These are phyloP conservation scores for Umbelopsis sp. DNA, from an alignment of 192 early-diverging fungal species.

Conservation along the genomic window DNA sequence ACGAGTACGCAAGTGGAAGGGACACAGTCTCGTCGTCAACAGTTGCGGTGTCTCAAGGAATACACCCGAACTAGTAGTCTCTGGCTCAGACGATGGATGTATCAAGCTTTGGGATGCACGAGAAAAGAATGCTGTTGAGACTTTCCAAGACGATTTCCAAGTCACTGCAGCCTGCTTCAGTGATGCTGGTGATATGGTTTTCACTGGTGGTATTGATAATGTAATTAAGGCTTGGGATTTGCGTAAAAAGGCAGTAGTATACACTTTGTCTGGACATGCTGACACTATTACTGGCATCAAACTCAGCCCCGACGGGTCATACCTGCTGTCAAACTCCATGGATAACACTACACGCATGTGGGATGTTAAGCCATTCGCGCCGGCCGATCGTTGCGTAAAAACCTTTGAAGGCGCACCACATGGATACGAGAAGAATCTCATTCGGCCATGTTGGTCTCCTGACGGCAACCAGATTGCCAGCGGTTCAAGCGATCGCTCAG, in stretches of 20 bases:
- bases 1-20: constrained; percentile 76
- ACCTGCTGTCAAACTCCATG: constrained; percentile 85
- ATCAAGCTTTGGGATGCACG: constrained; percentile 78
- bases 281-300: constrained; percentile 90
- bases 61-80: constrained; percentile 79
- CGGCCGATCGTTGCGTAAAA: constrained; percentile 73
- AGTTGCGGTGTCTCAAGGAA: constrained; percentile 68
- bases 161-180: constrained; percentile 79
- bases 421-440: constrained; percentile 93
- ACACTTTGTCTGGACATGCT: constrained; percentile 78
- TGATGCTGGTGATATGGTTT: constrained; percentile 79
- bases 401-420: constrained; percentile 91
- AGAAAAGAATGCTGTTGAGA: constrained; percentile 60
- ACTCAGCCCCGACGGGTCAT: constrained; percentile 82
- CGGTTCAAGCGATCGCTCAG: constrained; percentile 85
- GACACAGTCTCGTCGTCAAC: constrained; percentile 85
- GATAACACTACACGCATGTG: constrained; percentile 94
- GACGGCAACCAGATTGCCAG: constrained; percentile 84
- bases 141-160: constrained; percentile 62
- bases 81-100: constrained; percentile 84
- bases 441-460: constrained; percentile 86
- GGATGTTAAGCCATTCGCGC: constrained; percentile 91
- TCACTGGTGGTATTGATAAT: constrained; percentile 90
- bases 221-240: constrained; percentile 90
- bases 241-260: constrained; percentile 66